Evolutionary conservation across 495 filamentous ascomycete genomes (phyloP).

Genomic region (Astrothelium macrocarpum): DNA sequence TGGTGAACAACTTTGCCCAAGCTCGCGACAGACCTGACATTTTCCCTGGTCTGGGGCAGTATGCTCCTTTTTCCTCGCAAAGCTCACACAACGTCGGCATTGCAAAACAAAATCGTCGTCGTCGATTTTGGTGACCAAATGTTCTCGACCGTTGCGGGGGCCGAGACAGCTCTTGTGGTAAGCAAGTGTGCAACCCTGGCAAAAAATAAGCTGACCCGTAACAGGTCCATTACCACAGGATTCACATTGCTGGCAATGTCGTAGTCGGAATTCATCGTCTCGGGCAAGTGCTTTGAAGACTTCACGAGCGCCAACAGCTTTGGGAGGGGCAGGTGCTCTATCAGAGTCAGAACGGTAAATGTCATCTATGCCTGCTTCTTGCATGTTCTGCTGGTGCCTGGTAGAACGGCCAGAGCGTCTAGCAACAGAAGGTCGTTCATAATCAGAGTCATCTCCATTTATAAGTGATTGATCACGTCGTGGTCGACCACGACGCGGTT

Average conservation of each 20-base stretch:
- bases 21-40: constrained; percentile 58
- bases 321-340: constrained; percentile 33
- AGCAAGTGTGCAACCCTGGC: constrained; percentile 78
- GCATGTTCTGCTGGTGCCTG: constrained; percentile 43
- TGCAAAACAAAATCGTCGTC: constrained; percentile 75
- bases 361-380: constrained; percentile 56
- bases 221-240: constrained; percentile 53
- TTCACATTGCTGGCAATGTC: constrained; percentile 64
- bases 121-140: constrained; percentile 86
- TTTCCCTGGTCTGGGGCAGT: constrained; percentile 56
- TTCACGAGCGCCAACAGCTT: constrained; percentile 57
- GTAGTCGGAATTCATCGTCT: constrained; percentile 51
- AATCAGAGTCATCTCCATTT: not conserved
- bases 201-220: constrained; percentile 56
- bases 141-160: constrained; percentile 59
- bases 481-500: not conserved
- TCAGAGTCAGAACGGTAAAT: constrained; percentile 42
- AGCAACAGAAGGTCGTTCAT: constrained; percentile 13
- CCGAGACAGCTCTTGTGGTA: constrained; percentile 81
- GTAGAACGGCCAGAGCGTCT: constrained; percentile 32
- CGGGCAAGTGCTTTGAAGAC: constrained; percentile 47
- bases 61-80: constrained; percentile 53
- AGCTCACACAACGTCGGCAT: constrained; percentile 73
- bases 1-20: constrained; percentile 53
- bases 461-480: not conserved